Base-by-base conservation (phyloP, 2,329 filamentous ascomycete genomes). In the Cladosporium sp. region DNA sequence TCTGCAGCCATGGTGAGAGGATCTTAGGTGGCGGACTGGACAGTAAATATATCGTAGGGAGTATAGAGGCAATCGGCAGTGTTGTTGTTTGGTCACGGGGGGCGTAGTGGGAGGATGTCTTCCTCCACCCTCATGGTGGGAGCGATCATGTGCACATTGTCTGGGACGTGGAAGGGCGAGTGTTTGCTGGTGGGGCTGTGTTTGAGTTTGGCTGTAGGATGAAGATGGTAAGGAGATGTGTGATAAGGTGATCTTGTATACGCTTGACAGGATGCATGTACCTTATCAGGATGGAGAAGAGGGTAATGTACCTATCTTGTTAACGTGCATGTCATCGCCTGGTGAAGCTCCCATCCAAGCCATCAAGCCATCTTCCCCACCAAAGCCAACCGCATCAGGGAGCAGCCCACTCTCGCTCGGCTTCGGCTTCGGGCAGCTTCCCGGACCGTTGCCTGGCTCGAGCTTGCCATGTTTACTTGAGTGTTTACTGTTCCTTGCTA, bases 71-170 rank as follows among this genome's bases (percentile, higher is more conserved):
- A 11, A 43, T 36, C 23, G 53, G 39, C 43, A 58, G 60, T 21
- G 21, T 63, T 30, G 23, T 13, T 13, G 13, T 58, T 26, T 16
- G 65, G 43, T 67, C 66, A 64, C 65, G 64, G 65, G 54, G 65
- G 65, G 46, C 56, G 65, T 58, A 64, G 60, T 59, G 48, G 61
- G 18, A 63, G 65, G 32, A 64, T 58, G 63, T 53, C 48, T 28
- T 67, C 63, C 61, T 67, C 65, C 62, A 60, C 65, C 63, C 46
- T 53, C 51, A 59, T 67, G 36, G 67, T 54, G 53, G 63, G 51
- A 23, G 59, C 60, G 49, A 56, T 63, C 60, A 63, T 63, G 60
- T 63, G 60, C n/a, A 56, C 60, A 63, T 63, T 63, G 60, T 63
- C 49, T 54, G 23, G 18, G 32, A 25, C n/a, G 28, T 51, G 11